phyloP scores from a whole-genome alignment of 257 asterid genomes.

The Nyctanthes arbortristis region DNA sequence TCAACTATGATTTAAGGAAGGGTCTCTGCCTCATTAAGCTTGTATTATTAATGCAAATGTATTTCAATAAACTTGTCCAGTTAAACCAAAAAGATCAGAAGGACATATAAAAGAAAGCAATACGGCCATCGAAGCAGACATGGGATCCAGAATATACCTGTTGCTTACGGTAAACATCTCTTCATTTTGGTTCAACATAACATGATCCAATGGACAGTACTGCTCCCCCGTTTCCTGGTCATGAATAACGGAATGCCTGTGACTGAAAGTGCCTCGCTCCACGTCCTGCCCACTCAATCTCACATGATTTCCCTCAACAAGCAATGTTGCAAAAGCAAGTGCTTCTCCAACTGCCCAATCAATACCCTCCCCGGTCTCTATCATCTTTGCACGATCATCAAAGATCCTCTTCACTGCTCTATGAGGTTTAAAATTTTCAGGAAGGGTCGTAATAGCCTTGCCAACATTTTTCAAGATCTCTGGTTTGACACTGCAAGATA shows the following conservation, averaged over 20 bases:
- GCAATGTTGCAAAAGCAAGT: conserved; percentile 94
- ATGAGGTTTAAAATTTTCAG: conserved; percentile 79
- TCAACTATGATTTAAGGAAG: conserved; percentile 1
- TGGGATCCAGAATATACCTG: conserved; percentile 50
- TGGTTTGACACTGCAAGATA: conserved; percentile 72
- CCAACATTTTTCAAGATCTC: conserved; percentile 94
- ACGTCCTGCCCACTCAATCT: conserved; percentile 99
- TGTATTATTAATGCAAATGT: background rate
- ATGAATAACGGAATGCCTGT: conserved; percentile 88
- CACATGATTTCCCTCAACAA: conserved; percentile 96
- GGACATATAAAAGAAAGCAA: conserved; percentile 5
- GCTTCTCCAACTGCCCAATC: conserved; percentile 99
- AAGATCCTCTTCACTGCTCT: conserved; percentile 80
- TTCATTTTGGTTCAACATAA: conserved; percentile 79
- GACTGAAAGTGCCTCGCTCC: conserved; percentile 98
- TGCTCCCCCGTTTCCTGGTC: conserved; percentile 86
- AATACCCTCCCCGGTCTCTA: conserved; percentile 90
- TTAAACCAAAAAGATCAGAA: conserved; percentile 14
- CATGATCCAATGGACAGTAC: conserved; percentile 95
- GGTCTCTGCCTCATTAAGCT: background rate
- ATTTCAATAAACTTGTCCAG: background rate
- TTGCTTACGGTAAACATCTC: conserved; percentile 99
- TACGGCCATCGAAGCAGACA: conserved; percentile 11
- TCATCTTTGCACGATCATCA: conserved; percentile 92
- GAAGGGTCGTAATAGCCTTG: conserved; percentile 77